Percentiles rank a stretch among this genome's conserved stretches.
phyloP scores from a whole-genome alignment of 495 filamentous ascomycete genomes.

The Aspergillus ostianus region DNA sequence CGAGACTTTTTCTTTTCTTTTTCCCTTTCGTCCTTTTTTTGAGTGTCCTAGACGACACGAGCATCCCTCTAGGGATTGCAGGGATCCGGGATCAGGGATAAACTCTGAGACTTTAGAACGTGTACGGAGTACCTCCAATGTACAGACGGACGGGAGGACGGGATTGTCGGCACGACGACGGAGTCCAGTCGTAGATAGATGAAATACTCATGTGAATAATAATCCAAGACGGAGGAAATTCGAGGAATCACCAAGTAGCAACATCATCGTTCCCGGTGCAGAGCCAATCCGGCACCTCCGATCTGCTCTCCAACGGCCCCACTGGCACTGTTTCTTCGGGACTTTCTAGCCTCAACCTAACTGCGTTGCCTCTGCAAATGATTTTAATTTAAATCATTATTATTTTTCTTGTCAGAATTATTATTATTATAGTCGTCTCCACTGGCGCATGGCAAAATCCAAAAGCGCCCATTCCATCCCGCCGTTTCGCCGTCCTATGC shows the following conservation, averaged over 20 bases:
- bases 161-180: background rate
- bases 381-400: slow-evolving; percentile 5
- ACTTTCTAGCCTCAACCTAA: slow-evolving; percentile 20
- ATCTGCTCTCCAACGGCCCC: slow-evolving; percentile 17
- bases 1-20: background rate
- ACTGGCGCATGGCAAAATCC: slow-evolving; percentile 20
- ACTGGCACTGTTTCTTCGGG: slow-evolving; percentile 23
- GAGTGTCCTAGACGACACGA: no score
- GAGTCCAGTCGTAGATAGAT: background rate
- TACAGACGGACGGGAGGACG: no score
- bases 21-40: no score
- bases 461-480: slow-evolving; percentile 3
- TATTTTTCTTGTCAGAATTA: background rate
- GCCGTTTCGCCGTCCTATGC: slow-evolving; percentile 12
- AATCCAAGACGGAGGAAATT: no score
- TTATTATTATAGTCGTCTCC: slow-evolving; percentile 4
- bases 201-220: no score
- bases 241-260: no score
- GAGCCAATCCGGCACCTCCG: background rate
- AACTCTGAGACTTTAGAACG: no score
- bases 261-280: no score
- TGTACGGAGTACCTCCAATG: no score
- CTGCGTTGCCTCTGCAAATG: background rate
- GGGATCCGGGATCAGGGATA: no score
- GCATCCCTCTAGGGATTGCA: no score